These are phyloP conservation scores for Clitocybe nebularis DNA, from an alignment of 1,284 basidiomycete genomes.

Conservation along the genomic window DNA sequence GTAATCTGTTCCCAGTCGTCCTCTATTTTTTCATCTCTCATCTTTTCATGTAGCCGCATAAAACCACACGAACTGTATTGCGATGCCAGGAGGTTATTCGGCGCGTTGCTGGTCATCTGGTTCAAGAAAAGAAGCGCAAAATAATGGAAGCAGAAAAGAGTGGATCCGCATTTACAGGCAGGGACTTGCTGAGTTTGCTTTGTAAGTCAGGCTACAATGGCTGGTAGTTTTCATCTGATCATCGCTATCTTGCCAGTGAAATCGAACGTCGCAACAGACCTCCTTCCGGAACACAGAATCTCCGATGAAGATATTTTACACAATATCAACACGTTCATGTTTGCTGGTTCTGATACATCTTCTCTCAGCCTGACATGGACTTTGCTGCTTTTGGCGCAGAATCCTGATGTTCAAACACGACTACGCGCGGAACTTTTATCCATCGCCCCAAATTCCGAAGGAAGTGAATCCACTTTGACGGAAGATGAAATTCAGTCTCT, in stretches of 20 bases:
- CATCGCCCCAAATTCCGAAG: slow-evolving; percentile 31
- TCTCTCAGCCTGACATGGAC: slow-evolving; percentile 79
- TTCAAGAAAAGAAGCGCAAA: slow-evolving; percentile 69
- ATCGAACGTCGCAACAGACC: slow-evolving; percentile 63
- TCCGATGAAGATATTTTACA: slow-evolving; percentile 78
- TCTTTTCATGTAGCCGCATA: slow-evolving; percentile 45
- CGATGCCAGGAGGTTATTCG: slow-evolving; percentile 60
- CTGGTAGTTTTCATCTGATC: slow-evolving; percentile 3
- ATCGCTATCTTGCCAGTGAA: slow-evolving; percentile 57
- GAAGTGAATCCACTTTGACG: slow-evolving; percentile 37
- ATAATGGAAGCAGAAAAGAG: slow-evolving; percentile 51
- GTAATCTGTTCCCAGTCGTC: slow-evolving; percentile 38
- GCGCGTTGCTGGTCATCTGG: slow-evolving; percentile 62
- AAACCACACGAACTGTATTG: slow-evolving; percentile 43
- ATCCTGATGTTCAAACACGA: slow-evolving; percentile 59
- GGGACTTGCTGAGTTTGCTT: slow-evolving; percentile 65
- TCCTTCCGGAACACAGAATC: slow-evolving; percentile 65
- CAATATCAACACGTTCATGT: slow-evolving; percentile 84
- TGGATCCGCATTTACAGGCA: slow-evolving; percentile 46
- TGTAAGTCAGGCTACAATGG: slow-evolving; percentile 33
- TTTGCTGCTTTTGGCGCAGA: slow-evolving; percentile 61
- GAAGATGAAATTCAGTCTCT: slow-evolving; percentile 59
- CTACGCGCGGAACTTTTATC: slow-evolving; percentile 59
- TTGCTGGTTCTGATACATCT: slow-evolving; percentile 83
- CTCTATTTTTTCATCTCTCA: not conserved